Percentiles rank a stretch among this genome's conserved stretches.
Evolutionary conservation across 345 rosid genomes (phyloP).

Genomic region (thale cress (Arabidopsis thaliana)): TAIR10.1 NC_003076.8:23726001-23726500

Average conservation of each 20-base stretch:
- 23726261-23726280: slow-evolving; percentile 15
- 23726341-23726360: slow-evolving; percentile 13
- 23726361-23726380: neutral
- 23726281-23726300: slow-evolving; percentile 1
- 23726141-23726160: neutral
- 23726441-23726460: neutral
- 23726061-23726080: neutral
- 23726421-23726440: slow-evolving; percentile 2
- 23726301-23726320: neutral
- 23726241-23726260: slow-evolving; percentile 10
- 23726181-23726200: neutral
- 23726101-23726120: neutral
- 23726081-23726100: slow-evolving; percentile 14
- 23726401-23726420: neutral
- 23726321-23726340: slow-evolving; percentile 18
- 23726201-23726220: neutral
- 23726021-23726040: slow-evolving; percentile 57
- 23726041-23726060: neutral
- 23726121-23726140: slow-evolving; percentile 1
- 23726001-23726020: slow-evolving; percentile 97
- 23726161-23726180: slow-evolving; percentile 22
- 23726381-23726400: neutral
- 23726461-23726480: neutral
- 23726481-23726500: slow-evolving; percentile 8
- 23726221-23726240: neutral